Evolutionary conservation across 345 rosid genomes (phyloP).

Genomic region (Salix brachista): DNA sequence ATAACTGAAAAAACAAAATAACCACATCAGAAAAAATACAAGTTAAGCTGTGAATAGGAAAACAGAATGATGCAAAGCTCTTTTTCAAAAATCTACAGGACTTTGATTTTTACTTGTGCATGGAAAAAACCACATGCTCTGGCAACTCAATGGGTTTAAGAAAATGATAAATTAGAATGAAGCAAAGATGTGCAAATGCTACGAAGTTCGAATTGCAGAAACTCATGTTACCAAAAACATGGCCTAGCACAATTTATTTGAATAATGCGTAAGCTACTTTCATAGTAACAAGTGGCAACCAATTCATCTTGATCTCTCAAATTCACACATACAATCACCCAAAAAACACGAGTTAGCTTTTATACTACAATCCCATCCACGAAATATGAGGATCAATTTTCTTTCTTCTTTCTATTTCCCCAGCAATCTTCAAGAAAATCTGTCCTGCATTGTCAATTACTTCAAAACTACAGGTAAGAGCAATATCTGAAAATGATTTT

Average conservation of each 20-base stretch:
- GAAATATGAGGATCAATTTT: neutral
- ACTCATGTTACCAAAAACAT: neutral
- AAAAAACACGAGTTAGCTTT: neutral
- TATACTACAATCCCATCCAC: neutral
- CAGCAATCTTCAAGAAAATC: neutral
- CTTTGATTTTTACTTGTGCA: neutral
- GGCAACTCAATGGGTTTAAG: neutral
- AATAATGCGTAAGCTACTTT: neutral
- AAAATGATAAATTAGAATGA: neutral
- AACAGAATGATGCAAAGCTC: neutral
- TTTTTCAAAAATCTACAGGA: neutral
- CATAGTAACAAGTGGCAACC: neutral
- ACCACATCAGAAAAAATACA: conserved; percentile 2
- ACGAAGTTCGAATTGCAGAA: neutral
- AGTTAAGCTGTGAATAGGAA: neutral
- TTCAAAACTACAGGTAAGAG: neutral
- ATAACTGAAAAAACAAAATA: conserved; percentile 48
- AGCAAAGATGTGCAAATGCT: neutral
- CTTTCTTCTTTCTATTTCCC: neutral
- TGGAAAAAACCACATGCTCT: neutral
- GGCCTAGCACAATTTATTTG: neutral
- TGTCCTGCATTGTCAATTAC: neutral
- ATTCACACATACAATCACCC: neutral
- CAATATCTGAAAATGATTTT: neutral
- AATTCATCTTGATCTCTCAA: neutral